Conservation (phyloP, 768 basidiomycete species). For the Rhodosporidiobolus odoratus region DNA sequence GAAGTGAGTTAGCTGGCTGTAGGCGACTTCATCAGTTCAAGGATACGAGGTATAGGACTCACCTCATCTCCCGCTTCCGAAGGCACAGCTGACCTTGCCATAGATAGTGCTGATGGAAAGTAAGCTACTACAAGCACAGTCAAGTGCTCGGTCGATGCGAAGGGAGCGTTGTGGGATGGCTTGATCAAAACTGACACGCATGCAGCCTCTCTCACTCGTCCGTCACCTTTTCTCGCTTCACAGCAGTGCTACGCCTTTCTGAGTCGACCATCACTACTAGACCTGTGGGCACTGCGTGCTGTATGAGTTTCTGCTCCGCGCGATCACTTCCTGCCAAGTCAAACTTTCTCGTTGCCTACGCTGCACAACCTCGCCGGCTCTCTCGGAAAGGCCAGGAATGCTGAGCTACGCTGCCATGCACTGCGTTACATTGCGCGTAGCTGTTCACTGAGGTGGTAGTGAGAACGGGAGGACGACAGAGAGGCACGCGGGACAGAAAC, state of each 20-base stretch:
- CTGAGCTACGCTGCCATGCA: too few relatives aligned
- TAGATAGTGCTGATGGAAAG: not conserved
- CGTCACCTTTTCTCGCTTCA: not conserved
- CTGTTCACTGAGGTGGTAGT: too few relatives aligned
- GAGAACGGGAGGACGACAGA: too few relatives aligned
- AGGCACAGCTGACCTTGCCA: not conserved
- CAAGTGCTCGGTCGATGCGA: slow-evolving; percentile 16
- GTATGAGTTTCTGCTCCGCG: too few relatives aligned
- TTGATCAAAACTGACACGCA: not conserved
- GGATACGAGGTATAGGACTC: not conserved
- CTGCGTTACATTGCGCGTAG: too few relatives aligned
- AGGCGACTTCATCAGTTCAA: not conserved
- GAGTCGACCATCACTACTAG: too few relatives aligned
- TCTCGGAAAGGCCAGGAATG: too few relatives aligned
- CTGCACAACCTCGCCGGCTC: too few relatives aligned
- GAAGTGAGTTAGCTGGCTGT: not conserved
- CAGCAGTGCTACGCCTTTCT: not conserved
- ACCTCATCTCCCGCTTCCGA: slow-evolving; percentile 4
- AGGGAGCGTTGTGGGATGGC: not conserved
- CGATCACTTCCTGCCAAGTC: too few relatives aligned
- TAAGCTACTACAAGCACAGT: not conserved
- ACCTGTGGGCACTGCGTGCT: too few relatives aligned
- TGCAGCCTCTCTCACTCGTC: not conserved
- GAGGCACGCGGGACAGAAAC: too few relatives aligned
- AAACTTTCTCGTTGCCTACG: too few relatives aligned